These are phyloP conservation scores for Chenopodium quinoa DNA, from an alignment of 148 eudicot species.

Conservation along the genomic window DNA sequence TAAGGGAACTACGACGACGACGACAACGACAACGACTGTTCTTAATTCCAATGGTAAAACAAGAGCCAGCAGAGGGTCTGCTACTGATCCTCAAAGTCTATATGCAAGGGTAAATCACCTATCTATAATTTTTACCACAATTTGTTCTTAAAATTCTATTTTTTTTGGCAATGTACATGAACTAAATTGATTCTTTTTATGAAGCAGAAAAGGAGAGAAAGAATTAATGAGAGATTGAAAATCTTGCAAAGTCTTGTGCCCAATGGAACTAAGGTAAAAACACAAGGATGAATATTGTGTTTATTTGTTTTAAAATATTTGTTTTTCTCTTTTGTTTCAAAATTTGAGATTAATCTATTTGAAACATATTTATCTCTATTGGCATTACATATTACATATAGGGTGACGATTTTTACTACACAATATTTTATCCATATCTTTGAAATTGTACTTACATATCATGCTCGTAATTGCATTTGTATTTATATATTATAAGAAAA, in stretches of 20 bases:
- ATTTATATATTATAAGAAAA: no score
- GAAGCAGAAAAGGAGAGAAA: conserved; percentile 80
- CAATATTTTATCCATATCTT: no score
- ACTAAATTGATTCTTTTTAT: not conserved
- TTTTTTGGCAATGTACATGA: not conserved
- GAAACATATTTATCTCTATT: no score
- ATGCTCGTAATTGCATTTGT: no score
- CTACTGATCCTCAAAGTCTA: conserved; percentile 90
- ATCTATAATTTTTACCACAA: not conserved
- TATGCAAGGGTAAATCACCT: conserved; percentile 66
- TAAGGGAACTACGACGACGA: conserved; percentile 21
- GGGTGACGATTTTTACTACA: not conserved
- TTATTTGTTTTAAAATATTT: not conserved
- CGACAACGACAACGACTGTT: not conserved
- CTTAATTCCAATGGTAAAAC: conserved; percentile 46
- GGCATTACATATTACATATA: not conserved
- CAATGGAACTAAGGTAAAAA: conserved; percentile 76
- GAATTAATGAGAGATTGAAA: conserved; percentile 71
- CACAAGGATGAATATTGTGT: not conserved
- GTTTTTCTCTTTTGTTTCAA: not conserved
- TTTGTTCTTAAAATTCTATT: no score
- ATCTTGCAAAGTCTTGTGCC: conserved; percentile 73
- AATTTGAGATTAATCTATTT: not conserved
- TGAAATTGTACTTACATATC: no score
- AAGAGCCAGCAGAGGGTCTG: conserved; percentile 66